phyloP scores from a whole-genome alignment of 768 basidiomycete genomes.

The Lactarius psammicola region DNA sequence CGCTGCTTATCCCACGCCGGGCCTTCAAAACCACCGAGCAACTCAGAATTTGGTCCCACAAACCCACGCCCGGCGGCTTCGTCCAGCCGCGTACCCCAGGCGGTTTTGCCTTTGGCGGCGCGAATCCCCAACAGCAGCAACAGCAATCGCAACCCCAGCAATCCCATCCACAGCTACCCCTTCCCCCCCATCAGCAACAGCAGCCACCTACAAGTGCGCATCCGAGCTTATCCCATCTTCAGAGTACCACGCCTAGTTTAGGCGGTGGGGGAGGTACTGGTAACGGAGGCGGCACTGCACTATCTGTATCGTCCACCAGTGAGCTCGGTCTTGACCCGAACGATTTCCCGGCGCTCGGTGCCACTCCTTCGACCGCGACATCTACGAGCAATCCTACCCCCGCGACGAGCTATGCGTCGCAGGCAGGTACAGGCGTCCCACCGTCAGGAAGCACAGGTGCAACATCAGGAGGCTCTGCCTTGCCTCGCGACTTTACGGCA shows the following conservation, averaged over 20 bases:
- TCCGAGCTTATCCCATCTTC: conserved; percentile 54
- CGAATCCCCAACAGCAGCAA: conserved; percentile 51
- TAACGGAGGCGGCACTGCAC: conserved; percentile 42
- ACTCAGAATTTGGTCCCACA: conserved; percentile 57
- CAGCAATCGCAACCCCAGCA: conserved; percentile 35
- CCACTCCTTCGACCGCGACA: conserved; percentile 48
- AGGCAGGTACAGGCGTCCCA: conserved; percentile 66
- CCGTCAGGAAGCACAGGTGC: conserved; percentile 41
- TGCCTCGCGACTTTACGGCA: conserved; percentile 71
- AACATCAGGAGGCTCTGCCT: conserved; percentile 37
- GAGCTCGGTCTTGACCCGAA: conserved; percentile 83
- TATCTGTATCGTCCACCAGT: conserved; percentile 62
- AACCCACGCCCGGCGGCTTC: conserved; percentile 54
- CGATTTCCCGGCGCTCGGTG: conserved; percentile 84
- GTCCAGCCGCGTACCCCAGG: conserved; percentile 63
- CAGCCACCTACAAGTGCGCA: conserved; percentile 49
- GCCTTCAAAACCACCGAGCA: conserved; percentile 61
- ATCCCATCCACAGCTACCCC: conserved; percentile 39
- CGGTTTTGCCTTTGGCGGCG: conserved; percentile 60
- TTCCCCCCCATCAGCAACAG: conserved; percentile 42
- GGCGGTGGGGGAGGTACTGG: conserved; percentile 4
- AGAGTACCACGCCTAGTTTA: conserved; percentile 45
- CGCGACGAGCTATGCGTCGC: conserved; percentile 76
- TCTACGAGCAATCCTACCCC: conserved; percentile 37
- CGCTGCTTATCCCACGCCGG: conserved; percentile 46